Evolutionary conservation across 345 rosid species (phyloP).

Genomic region (Hypericum androsaemum): DNA sequence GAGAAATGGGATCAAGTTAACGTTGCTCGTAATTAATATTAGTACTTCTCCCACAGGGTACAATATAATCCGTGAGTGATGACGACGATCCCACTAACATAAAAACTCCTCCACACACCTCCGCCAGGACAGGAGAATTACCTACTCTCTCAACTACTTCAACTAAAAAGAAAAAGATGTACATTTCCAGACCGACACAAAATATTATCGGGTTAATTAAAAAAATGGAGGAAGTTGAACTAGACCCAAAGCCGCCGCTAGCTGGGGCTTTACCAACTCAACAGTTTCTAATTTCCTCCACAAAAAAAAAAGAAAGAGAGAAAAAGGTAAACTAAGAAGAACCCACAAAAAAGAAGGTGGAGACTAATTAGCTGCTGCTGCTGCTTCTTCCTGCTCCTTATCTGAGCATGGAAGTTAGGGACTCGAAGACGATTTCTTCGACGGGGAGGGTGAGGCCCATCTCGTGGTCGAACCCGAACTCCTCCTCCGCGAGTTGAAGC

Average conservation of each 20-base stretch:
- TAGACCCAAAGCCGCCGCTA: no score
- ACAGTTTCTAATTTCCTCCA: background rate
- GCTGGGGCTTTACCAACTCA: background rate
- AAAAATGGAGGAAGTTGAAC: no score
- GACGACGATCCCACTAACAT: no score
- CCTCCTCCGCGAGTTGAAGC: background rate
- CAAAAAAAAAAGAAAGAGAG: background rate
- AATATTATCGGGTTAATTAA: no score
- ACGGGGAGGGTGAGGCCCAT: background rate
- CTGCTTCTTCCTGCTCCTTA: no score
- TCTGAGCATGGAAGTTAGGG: constrained; percentile 1
- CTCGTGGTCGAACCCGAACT: constrained; percentile 1
- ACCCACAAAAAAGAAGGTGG: background rate
- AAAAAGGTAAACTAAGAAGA: background rate
- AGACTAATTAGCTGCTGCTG: background rate
- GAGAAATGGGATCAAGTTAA: background rate
- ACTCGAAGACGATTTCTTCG: constrained; percentile 1
- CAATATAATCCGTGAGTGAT: background rate
- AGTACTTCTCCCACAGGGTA: background rate
- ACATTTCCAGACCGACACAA: no score
- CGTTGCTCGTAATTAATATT: background rate
- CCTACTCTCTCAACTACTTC: no score
- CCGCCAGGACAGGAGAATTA: no score
- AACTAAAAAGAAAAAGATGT: no score
- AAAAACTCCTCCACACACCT: no score